These are phyloP conservation scores for Calonectria naviculata DNA, from an alignment of 2,329 filamentous ascomycete genomes.

Conservation along the genomic window DNA sequence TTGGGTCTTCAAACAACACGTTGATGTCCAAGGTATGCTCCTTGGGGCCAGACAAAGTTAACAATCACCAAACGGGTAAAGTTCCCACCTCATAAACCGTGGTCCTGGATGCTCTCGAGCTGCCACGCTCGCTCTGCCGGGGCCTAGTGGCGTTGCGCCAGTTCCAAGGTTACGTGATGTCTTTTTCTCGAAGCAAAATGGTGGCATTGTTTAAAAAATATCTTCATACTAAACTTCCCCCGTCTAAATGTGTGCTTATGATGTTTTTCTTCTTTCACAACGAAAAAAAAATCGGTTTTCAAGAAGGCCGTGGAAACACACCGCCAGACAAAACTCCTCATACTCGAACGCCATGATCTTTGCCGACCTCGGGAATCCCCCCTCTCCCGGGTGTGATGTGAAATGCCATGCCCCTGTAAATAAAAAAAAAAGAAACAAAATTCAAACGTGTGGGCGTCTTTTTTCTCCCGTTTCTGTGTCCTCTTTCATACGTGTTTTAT, in stretches of 20 bases:
- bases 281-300: not conserved
- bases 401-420: slow-evolving; percentile 34
- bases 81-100: not conserved
- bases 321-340: slow-evolving; percentile 35
- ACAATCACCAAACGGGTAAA: not conserved
- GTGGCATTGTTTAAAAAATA: not conserved
- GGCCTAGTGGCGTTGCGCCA: not conserved
- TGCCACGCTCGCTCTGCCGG: not conserved
- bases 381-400: slow-evolving; percentile 21
- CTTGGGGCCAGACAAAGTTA: too few relatives aligned
- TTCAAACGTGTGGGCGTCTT: slow-evolving; percentile 3
- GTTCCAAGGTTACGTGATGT: not conserved
- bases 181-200: not conserved
- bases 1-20: not conserved
- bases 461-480: not conserved
- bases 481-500: slow-evolving; percentile 77
- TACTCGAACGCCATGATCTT: slow-evolving; percentile 40
- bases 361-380: slow-evolving; percentile 15
- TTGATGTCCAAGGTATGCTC: too few relatives aligned
- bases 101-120: not conserved
- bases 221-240: not conserved
- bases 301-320: not conserved
- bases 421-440: slow-evolving; percentile 28
- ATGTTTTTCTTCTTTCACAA: not conserved
- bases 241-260: not conserved